These are phyloP conservation scores for Penicillium paxilli DNA, from an alignment of 495 filamentous ascomycete genomes.

Conservation along the genomic window DNA sequence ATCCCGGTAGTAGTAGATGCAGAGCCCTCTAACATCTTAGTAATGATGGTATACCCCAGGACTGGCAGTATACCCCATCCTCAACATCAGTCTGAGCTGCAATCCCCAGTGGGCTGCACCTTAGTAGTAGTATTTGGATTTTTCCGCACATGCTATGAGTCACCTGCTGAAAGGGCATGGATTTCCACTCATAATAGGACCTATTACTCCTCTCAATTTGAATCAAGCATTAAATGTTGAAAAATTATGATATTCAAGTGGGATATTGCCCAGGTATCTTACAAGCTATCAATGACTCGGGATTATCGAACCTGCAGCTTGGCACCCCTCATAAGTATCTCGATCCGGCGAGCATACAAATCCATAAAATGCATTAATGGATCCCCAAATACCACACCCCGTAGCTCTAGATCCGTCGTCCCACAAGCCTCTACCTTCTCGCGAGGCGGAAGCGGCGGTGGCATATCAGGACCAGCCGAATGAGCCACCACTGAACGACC, in stretches of 20 bases:
- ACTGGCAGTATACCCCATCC: no score
- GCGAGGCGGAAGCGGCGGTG: constrained; percentile 24
- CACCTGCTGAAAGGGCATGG: no score
- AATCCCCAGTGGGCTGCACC: no score
- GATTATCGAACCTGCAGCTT: background rate
- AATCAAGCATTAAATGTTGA: background rate
- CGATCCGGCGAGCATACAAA: constrained; percentile 67
- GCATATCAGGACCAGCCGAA: background rate
- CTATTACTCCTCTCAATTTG: no score
- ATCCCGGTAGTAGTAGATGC: no score
- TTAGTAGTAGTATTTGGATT: no score
- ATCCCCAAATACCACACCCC: constrained; percentile 73
- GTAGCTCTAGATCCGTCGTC: constrained; percentile 62
- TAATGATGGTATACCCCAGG: no score
- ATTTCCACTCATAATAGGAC: no score
- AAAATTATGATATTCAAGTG: background rate
- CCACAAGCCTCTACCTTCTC: constrained; percentile 61
- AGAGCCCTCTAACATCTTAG: no score
- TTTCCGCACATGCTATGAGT: no score
- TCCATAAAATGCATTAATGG: constrained; percentile 77
- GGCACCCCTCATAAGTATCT: constrained; percentile 53
- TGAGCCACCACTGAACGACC: constrained; percentile 1
- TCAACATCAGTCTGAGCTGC: no score
- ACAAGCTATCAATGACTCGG: no score
- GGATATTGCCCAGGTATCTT: background rate